A percentile compares a stretch with the other conserved stretches of the same genome.
These are phyloP conservation scores for Pichia scutulata DNA, from an alignment of 805 yeast genomes.

Conservation along the genomic window DNA sequence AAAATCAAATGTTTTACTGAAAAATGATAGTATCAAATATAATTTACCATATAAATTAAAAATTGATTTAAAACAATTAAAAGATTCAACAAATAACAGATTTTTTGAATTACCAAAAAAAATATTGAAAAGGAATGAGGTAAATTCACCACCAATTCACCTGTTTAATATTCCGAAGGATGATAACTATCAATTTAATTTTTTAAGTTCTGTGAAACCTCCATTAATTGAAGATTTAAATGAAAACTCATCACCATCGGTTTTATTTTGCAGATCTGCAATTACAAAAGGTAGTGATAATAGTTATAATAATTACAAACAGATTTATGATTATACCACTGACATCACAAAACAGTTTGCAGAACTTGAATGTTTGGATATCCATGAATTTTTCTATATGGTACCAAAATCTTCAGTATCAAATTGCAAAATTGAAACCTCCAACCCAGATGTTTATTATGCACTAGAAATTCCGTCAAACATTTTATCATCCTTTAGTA, in stretches of 20 bases:
- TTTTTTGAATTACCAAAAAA: constrained; percentile 22
- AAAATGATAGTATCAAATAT: constrained; percentile 25
- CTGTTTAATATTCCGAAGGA: constrained; percentile 28
- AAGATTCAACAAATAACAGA: constrained; percentile 25
- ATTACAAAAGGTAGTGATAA: constrained; percentile 6
- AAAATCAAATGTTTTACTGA: constrained; percentile 7
- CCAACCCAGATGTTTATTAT: constrained; percentile 36
- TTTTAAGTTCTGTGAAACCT: constrained; percentile 26
- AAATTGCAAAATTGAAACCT: constrained; percentile 40
- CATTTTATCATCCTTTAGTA: constrained; percentile 37
- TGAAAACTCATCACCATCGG: constrained; percentile 19
- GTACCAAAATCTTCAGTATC: constrained; percentile 53
- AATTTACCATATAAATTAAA: constrained; percentile 22
- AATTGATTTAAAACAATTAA: constrained; percentile 28
- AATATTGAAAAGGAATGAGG: constrained; percentile 12
- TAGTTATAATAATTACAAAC: constrained; percentile 10
- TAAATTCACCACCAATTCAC: constrained; percentile 26
- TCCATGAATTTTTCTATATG: constrained; percentile 27
- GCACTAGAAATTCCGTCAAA: constrained; percentile 36
- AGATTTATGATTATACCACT: constrained; percentile 32
- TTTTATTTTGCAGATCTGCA: constrained; percentile 25
- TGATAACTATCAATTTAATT: constrained; percentile 24
- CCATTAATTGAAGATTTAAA: constrained; percentile 18
- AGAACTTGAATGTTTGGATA: constrained; percentile 41
- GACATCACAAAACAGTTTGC: constrained; percentile 30